Percentiles rank a stretch among this genome's conserved stretches.
Conservation (phyloP, 768 basidiomycete genomes). For the Dioszegia aurantiaca region DNA sequence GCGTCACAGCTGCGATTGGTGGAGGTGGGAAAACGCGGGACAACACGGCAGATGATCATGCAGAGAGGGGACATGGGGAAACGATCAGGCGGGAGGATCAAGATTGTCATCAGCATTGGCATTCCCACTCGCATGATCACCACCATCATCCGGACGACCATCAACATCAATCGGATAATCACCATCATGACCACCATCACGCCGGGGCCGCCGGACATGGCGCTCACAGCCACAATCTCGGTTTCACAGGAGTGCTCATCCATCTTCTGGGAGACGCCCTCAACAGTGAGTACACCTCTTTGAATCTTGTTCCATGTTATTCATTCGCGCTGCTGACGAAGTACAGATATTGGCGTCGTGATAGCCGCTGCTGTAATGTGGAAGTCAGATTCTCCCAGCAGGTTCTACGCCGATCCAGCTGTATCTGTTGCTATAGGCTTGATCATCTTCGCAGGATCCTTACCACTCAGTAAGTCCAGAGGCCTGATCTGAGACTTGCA, state of each 20-base stretch:
- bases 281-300: slow-evolving; percentile 59
- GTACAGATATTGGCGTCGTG: slow-evolving; percentile 60
- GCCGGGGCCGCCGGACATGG: not conserved
- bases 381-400: slow-evolving; percentile 55
- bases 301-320: not conserved
- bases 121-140: no score
- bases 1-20: no score
- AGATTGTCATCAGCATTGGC: no score
- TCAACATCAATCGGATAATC: not conserved
- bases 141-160: no score
- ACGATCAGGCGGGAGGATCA: no score
- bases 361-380: slow-evolving; percentile 59
- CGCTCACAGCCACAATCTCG: slow-evolving; percentile 52
- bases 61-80: not conserved
- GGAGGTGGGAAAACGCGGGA: not conserved
- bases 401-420: slow-evolving; percentile 62
- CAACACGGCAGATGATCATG: not conserved
- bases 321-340: slow-evolving; percentile 1
- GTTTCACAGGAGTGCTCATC: slow-evolving; percentile 57
- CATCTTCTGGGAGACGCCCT: slow-evolving; percentile 61
- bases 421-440: slow-evolving; percentile 58
- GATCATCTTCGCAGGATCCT: slow-evolving; percentile 59
- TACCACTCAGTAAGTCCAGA: slow-evolving; percentile 59
- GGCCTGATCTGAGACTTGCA: no score
- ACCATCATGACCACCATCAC: not conserved